These are phyloP conservation scores for Hericium rajendrae DNA, from an alignment of 768 basidiomycete genomes.

Conservation along the genomic window DNA sequence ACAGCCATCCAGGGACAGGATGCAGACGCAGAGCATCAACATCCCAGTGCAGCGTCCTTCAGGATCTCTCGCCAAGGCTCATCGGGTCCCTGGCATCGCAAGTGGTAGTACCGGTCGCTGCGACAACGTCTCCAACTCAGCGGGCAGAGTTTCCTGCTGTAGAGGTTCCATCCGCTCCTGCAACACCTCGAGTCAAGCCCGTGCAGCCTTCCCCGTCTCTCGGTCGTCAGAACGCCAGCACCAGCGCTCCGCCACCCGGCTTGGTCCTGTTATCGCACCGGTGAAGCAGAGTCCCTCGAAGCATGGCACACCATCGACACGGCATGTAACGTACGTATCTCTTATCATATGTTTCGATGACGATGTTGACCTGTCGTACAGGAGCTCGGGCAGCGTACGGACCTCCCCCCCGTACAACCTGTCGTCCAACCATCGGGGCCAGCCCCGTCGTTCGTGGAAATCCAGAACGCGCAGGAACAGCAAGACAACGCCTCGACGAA, in stretches of 20 bases:
- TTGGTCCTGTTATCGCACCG: constrained; percentile 63
- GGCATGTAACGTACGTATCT: constrained; percentile 42
- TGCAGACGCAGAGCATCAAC: neutral
- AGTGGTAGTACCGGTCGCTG: neutral
- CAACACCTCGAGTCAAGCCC: neutral
- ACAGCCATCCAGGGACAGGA: neutral
- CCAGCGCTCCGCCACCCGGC: constrained; percentile 16
- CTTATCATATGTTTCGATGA: neutral
- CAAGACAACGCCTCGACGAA: constrained; percentile 32
- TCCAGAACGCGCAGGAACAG: constrained; percentile 69
- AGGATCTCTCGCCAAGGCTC: neutral
- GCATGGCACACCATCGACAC: constrained; percentile 24
- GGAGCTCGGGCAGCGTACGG: constrained; percentile 55
- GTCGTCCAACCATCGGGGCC: constrained; percentile 10
- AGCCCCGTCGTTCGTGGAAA: constrained; percentile 61
- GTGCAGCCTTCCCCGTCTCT: neutral
- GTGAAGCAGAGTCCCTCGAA: constrained; percentile 31
- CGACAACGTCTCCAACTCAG: neutral
- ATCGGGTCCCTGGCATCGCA: neutral
- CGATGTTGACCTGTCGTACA: neutral
- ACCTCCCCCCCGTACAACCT: constrained; percentile 35
- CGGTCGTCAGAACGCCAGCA: neutral
- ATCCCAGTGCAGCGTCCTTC: neutral
- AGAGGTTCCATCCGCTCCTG: neutral
- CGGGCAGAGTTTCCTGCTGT: neutral